Base-by-base conservation (phyloP, 768 basidiomycete species). In the Ephemerocybe angulata region DNA sequence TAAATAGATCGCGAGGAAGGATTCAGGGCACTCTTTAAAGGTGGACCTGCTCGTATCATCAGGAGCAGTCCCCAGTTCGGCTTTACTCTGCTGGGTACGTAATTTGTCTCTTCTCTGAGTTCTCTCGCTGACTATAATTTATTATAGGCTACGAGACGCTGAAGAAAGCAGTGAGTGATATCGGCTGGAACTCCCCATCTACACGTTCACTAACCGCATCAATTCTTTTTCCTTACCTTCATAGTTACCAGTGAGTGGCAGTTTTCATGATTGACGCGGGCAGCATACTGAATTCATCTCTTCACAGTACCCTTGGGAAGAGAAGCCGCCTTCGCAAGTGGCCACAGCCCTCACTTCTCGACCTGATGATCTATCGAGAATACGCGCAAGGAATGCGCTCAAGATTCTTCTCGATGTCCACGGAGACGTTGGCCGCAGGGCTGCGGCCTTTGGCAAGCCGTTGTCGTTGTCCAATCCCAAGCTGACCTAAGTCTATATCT, bases 51-150 rank as follows among this genome's bases (percentile, higher is more conserved):
- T 43, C 88, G 94, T 49, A 77, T 95, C 42, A 74, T 94, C 56
- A 84, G 94, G 58, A 90, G 87, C 71, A 93, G 93, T 66, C 87
- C 89, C 58, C 90, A 98, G 68, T 98, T 99, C 68, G 95, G 93
- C 49, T 97, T 95, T 65, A 95, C 93, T 13, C 76, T 95, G 17
- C 84, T 94, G 60, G 89, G 68, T 71, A 60, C 63, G 70, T 61
- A 52, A 53, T 28, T 54, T 47, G 48, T 27, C 21, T 47, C 30
- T 22, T 31, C 12, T 42, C 28, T 19, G n/a, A 6, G 40, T 31
- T 8, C 13, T n/a, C n/a, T n/a, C n/a, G n/a, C n/a, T n/a, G n/a
- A n/a, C n/a, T n/a, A n/a, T n/a, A n/a, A n/a, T n/a, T n/a, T n/a
- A n/a, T n/a, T n/a, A n/a, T 46, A 78, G 76, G 74, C 25, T 78